Conservation (phyloP, 202 grass and related monocot genomes). For the Panicum virgatum region DNA sequence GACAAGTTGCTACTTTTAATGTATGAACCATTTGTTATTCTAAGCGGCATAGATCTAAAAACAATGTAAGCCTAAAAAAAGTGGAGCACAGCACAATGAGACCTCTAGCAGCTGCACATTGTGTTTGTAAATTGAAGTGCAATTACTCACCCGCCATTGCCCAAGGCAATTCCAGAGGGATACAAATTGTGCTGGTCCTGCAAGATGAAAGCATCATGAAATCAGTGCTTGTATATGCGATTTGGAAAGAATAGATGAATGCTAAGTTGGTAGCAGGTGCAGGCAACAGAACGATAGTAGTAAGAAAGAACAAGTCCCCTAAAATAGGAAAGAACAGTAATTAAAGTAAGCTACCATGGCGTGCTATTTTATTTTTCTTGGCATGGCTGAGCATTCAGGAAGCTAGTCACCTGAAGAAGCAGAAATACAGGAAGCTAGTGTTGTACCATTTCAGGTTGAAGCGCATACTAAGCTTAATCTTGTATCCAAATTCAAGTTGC, state of each 20-base stretch:
- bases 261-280: neutral
- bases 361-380: neutral
- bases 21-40: neutral
- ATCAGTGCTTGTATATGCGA: neutral
- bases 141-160: slow-evolving; percentile 78
- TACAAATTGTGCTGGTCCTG: slow-evolving; percentile 81
- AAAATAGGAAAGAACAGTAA: neutral
- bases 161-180: slow-evolving; percentile 80
- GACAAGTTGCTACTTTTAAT: neutral
- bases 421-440: neutral
- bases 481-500: neutral
- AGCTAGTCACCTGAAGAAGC: neutral
- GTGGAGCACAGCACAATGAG: neutral
- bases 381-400: neutral
- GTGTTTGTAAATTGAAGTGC: neutral
- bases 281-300: neutral
- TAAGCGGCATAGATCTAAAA: neutral
- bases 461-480: neutral
- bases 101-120: neutral
- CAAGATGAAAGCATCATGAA: neutral
- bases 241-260: neutral
- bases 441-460: neutral
- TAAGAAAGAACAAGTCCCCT: neutral
- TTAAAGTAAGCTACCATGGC: neutral
- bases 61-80: neutral